Evolutionary conservation across 2,329 filamentous ascomycete species (phyloP).

Genomic region (Sarocladium kiliense): DNA sequence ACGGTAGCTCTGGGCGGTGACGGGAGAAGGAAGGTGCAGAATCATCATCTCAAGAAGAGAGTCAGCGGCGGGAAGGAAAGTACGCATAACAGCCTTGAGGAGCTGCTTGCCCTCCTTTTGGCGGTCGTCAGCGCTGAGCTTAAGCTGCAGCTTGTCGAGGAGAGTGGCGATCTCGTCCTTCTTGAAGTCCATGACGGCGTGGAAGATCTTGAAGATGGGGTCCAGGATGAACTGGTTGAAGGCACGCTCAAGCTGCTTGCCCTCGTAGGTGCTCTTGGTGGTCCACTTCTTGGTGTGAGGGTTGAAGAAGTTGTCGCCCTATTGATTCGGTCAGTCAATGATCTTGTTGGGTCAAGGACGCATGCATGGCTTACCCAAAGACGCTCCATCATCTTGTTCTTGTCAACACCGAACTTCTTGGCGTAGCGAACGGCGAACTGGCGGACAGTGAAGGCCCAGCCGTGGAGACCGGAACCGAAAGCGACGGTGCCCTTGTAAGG

Average conservation of each 20-base stretch:
- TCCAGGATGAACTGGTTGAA: slow-evolving; percentile 99
- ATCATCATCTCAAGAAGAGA: slow-evolving; percentile 99
- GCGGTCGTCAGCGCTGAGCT: slow-evolving; percentile 80
- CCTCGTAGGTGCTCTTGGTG: slow-evolving; percentile 83
- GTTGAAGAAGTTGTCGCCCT: slow-evolving; percentile 99
- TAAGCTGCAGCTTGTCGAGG: slow-evolving; percentile 90
- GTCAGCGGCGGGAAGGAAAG: slow-evolving; percentile 97
- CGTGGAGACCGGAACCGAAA: slow-evolving; percentile 99
- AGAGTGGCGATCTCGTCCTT: slow-evolving; percentile 82
- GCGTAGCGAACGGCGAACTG: slow-evolving; percentile 95
- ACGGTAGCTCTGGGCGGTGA: slow-evolving; percentile 96
- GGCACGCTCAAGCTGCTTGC: slow-evolving; percentile 89
- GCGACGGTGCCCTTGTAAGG: slow-evolving; percentile 96
- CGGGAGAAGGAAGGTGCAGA: slow-evolving; percentile 94
- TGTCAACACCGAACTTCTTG: slow-evolving; percentile 99
- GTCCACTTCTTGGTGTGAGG: slow-evolving; percentile 99
- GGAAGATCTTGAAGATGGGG: slow-evolving; percentile 99
- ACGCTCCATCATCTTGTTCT: slow-evolving; percentile 99
- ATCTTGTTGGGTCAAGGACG: slow-evolving; percentile 16
- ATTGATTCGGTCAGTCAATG: slow-evolving; percentile 12
- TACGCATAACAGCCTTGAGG: slow-evolving; percentile 96
- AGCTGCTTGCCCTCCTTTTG: slow-evolving; percentile 96
- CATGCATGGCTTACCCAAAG: slow-evolving; percentile 73
- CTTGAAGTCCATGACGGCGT: slow-evolving; percentile 97
- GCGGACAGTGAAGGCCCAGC: slow-evolving; percentile 98